Evolutionary conservation across 1,139 yeast species (phyloP), one percentile per base, ranked within the genome.

Genomic region (Lodderomyces oxycetoniae): DNA sequence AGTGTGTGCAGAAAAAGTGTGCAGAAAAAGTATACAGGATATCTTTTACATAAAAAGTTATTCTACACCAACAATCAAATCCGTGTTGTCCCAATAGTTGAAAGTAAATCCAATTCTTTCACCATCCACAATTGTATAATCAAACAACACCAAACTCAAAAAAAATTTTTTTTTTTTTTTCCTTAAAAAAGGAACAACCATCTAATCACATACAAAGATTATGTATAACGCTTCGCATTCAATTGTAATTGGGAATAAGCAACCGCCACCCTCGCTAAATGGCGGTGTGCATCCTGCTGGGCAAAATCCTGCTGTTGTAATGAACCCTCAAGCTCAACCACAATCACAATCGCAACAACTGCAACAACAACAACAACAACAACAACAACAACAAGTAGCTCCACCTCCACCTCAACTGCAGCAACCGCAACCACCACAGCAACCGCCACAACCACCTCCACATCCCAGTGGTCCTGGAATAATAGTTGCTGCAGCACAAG

Each of bases 401-500:
- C 23, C 23, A 8, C 23, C 23, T 20, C 23, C 23, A 9, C 23
- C 23, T 20, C 23, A 8, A 9, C 23, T n/a, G 8, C 25, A 24
- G 17, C 31, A 24, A 15, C 31, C 25, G n/a, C 37, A 33, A 28
- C 37, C 20, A 26, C 37, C 19, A 19, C 39, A 36, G 23, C 39
- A 33, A 25, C 26, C 26, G n/a, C 26, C 26, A 12, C 40, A 30
- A 14, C 38, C 28, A 29, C 40, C 34, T 20, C 35, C 29, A 23
- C 43, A 37, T 17, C 41, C 33, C 4, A 28, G 32, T 7, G 43
- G 43, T 2, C 43, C 43, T 3, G 43, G 43, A 10, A 35, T 40
- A 8, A 40, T 40, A 17, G 43, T 40, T 5, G 43, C 43, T 7
- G 43, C 43, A 4, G 43, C 43, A 20, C 40, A 37, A 33, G 41